A percentile compares a stretch with the other conserved stretches of the same genome.
phyloP scores from a whole-genome alignment of 345 rosid species.

The Salix suchowensis region DNA sequence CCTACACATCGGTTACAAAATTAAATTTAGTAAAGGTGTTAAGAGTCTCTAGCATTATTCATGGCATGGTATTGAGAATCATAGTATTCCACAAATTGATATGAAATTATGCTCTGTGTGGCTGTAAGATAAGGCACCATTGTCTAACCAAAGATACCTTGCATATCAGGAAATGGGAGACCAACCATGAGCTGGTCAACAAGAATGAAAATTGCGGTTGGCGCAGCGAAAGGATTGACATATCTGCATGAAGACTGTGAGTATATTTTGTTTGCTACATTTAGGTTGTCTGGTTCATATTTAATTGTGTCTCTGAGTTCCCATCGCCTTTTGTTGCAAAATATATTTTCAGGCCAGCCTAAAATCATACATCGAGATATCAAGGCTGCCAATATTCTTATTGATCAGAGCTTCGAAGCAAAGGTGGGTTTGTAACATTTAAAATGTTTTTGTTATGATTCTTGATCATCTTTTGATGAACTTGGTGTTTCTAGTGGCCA shows the following conservation, averaged over 20 bases:
- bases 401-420: conserved; percentile 26
- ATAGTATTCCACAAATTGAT: conserved; percentile 1
- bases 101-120: neutral
- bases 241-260: conserved; percentile 26
- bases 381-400: conserved; percentile 29
- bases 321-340: neutral
- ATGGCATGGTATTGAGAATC: neutral
- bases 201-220: conserved; percentile 16
- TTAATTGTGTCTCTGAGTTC: neutral
- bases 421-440: conserved; percentile 11
- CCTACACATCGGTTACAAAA: no score
- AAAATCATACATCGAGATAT: conserved; percentile 31
- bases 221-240: conserved; percentile 22
- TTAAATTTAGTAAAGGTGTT: no score
- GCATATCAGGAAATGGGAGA: conserved; percentile 53
- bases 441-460: neutral
- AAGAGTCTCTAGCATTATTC: no score
- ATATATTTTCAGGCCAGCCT: conserved; percentile 18
- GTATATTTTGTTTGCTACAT: neutral
- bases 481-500: neutral
- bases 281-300: neutral
- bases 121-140: conserved; percentile 1
- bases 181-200: conserved; percentile 21
- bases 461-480: neutral
- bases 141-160: conserved; percentile 7